A percentile compares a stretch with the other conserved stretches of the same genome.
Evolutionary conservation across 139 green algal genomes (phyloP).

Genomic region (Chlorella sp.): DNA sequence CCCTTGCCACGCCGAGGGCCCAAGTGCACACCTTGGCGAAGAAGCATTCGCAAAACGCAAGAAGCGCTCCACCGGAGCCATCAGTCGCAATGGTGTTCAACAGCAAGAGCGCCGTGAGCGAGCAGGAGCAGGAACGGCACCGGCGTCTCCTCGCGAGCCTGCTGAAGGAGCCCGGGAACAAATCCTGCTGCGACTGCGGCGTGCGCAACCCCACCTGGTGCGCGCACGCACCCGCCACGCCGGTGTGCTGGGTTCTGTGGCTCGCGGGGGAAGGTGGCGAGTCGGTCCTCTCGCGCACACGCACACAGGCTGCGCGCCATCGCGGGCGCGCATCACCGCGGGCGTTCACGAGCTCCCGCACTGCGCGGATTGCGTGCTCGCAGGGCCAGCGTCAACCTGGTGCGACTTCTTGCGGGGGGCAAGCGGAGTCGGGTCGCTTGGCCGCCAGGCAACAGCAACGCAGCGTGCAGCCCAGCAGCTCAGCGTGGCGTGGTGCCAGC

Average conservation of each 20-base stretch:
- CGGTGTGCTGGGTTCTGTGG: not conserved
- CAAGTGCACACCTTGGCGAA: too few species aligned
- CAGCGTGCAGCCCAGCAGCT: too few species aligned
- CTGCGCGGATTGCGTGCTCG: not conserved
- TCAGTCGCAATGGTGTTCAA: too few species aligned
- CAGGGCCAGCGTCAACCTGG: constrained; percentile 1
- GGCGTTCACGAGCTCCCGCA: not conserved
- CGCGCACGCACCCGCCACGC: not conserved
- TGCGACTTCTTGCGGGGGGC: too few species aligned
- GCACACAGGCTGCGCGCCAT: not conserved
- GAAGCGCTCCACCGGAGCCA: too few species aligned
- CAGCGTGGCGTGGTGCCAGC: too few species aligned
- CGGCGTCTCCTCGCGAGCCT: constrained; percentile 57
- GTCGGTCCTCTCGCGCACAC: too few species aligned
- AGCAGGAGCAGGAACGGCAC: constrained; percentile 75
- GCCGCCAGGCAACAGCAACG: too few species aligned
- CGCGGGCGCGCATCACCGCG: not conserved
- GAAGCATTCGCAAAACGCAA: too few species aligned
- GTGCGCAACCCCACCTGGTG: constrained; percentile 67
- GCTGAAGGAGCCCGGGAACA: constrained; percentile 74
- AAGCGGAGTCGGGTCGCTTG: too few species aligned
- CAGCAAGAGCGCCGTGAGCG: constrained; percentile 58
- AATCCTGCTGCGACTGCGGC: constrained; percentile 74
- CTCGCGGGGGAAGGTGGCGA: too few species aligned
- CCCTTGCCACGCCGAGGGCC: too few species aligned